Evolutionary conservation across 2,329 filamentous ascomycete species (phyloP).

Genomic region (Botrytis cinerea): DNA sequence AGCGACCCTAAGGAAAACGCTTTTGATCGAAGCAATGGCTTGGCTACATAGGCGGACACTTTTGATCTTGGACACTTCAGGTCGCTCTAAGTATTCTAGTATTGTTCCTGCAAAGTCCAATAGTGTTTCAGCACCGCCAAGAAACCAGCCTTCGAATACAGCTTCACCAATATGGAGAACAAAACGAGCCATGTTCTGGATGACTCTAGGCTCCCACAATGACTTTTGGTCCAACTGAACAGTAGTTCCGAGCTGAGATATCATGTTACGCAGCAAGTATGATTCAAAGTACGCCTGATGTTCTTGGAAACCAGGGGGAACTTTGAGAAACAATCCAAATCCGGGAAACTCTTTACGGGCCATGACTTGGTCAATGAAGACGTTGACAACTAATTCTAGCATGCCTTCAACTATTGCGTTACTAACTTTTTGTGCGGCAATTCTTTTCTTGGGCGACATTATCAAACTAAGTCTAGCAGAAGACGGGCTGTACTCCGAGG

Average conservation of each 20-base stretch:
- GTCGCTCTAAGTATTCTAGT: slow-evolving; percentile 84
- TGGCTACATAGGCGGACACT: slow-evolving; percentile 89
- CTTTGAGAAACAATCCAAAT: slow-evolving; percentile 80
- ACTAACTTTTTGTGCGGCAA: slow-evolving; percentile 55
- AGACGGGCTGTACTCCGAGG: slow-evolving; percentile 57
- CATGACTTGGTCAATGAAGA: slow-evolving; percentile 85
- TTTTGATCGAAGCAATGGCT: slow-evolving; percentile 73
- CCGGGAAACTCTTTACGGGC: slow-evolving; percentile 87
- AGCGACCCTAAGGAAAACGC: slow-evolving; percentile 75
- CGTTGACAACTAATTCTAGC: slow-evolving; percentile 72
- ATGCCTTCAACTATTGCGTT: slow-evolving; percentile 75
- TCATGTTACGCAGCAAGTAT: slow-evolving; percentile 75
- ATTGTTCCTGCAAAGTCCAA: slow-evolving; percentile 85
- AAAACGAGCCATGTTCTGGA: slow-evolving; percentile 85
- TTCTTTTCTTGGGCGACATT: slow-evolving; percentile 59
- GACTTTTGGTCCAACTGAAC: slow-evolving; percentile 72
- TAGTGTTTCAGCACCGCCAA: slow-evolving; percentile 79
- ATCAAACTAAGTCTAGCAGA: slow-evolving; percentile 64
- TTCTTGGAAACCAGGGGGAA: slow-evolving; percentile 89
- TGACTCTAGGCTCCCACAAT: slow-evolving; percentile 76
- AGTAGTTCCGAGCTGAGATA: slow-evolving; percentile 68
- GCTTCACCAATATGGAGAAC: slow-evolving; percentile 81
- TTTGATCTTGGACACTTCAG: slow-evolving; percentile 79
- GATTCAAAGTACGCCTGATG: slow-evolving; percentile 96
- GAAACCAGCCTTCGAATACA: slow-evolving; percentile 94